Evolutionary conservation across 2,329 filamentous ascomycete genomes (phyloP).

Genomic region (Chalara sp.): DNA sequence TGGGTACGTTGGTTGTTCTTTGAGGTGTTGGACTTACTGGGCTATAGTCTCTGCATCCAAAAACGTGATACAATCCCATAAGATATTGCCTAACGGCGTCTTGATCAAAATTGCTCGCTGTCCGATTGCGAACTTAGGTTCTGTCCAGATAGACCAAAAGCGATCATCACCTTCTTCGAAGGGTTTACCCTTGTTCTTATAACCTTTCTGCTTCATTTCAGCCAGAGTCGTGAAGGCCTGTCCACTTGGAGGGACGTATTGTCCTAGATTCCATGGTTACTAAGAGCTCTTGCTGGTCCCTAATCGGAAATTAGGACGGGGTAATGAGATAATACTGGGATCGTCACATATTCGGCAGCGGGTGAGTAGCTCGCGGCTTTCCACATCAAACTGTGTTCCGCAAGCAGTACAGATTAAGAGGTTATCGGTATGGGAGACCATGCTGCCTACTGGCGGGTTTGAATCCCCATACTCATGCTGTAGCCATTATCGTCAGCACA

Average conservation of each 20-base stretch:
- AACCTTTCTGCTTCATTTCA: conserved; percentile 30
- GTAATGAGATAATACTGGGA: conserved; percentile 29
- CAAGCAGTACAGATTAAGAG: conserved; percentile 60
- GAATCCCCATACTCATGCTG: conserved; percentile 13
- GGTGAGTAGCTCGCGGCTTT: conserved; percentile 39
- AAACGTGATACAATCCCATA: conserved; percentile 73
- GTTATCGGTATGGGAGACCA: conserved; percentile 13
- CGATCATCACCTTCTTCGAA: conserved; percentile 34
- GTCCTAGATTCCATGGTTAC: conserved; percentile 30
- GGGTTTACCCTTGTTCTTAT: conserved; percentile 48
- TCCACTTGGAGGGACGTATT: conserved; percentile 58
- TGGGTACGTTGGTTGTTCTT: no score
- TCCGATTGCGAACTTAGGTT: conserved; percentile 63
- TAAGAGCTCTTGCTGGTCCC: no score
- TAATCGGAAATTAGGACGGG: no score
- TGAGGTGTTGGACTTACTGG: no score
- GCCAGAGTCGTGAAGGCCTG: conserved; percentile 60
- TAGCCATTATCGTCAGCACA: not conserved
- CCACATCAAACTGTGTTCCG: conserved; percentile 60
- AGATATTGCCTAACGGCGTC: conserved; percentile 60
- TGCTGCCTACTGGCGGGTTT: conserved; percentile 5
- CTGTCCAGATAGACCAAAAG: conserved; percentile 41
- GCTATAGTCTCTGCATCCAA: conserved; percentile 58
- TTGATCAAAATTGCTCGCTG: conserved; percentile 65
- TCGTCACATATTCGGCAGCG: conserved; percentile 69